Percentiles rank a stretch among this genome's conserved stretches.
These are phyloP conservation scores for Pleurotus cornucopiae DNA, from an alignment of 768 basidiomycete species.

Conservation along the genomic window DNA sequence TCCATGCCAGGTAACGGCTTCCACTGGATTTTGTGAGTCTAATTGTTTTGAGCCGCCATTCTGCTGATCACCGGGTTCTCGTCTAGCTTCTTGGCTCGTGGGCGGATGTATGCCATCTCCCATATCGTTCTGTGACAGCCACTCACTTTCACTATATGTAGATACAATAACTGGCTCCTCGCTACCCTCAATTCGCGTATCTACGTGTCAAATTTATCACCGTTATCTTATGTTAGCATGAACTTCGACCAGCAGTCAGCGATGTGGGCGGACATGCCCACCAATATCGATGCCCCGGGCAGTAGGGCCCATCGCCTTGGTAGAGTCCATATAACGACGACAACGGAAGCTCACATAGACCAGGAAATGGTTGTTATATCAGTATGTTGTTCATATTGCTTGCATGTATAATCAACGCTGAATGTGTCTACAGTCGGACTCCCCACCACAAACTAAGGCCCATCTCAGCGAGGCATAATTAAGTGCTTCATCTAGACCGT, in stretches of 20 bases:
- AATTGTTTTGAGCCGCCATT: not conserved
- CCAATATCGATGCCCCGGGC: too few species aligned
- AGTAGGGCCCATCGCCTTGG: too few species aligned
- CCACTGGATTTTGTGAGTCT: constrained; percentile 10
- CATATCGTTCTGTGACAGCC: not conserved
- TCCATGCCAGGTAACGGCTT: constrained; percentile 7
- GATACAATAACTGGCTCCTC: constrained; percentile 8
- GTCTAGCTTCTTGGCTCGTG: not conserved
- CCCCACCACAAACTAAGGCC: too few species aligned
- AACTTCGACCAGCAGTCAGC: not conserved
- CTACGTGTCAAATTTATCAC: not conserved
- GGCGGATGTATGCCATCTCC: not conserved
- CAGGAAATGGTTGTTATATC: too few species aligned
- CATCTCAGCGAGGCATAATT: too few species aligned
- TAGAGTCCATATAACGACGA: too few species aligned
- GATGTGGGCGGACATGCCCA: not conserved
- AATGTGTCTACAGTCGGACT: too few species aligned
- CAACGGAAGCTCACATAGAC: too few species aligned
- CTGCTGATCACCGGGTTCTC: not conserved
- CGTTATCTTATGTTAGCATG: not conserved
- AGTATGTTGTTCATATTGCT: too few species aligned
- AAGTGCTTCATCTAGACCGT: too few species aligned
- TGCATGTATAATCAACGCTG: too few species aligned
- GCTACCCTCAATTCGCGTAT: constrained; percentile 8
- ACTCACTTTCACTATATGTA: not conserved